These are phyloP conservation scores for Coprinopsis marcescibilis DNA, from an alignment of 768 basidiomycete species.

Conservation along the genomic window DNA sequence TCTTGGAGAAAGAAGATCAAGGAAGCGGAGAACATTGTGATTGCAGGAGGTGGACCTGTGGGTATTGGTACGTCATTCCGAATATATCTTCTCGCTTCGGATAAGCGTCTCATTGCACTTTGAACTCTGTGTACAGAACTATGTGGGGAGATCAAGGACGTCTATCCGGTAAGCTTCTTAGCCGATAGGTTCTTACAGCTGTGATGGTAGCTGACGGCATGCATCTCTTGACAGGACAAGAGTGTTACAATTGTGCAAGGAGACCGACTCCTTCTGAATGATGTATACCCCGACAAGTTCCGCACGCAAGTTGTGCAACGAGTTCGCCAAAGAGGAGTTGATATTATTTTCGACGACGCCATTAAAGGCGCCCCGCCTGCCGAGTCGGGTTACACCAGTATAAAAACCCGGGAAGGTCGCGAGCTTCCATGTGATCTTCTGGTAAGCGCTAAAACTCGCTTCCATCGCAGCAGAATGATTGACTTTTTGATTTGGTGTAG, in stretches of 20 bases:
- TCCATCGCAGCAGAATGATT: neutral
- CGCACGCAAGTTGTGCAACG: slow-evolving; percentile 37
- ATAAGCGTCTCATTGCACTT: neutral
- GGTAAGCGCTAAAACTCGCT: slow-evolving; percentile 4
- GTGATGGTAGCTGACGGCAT: neutral
- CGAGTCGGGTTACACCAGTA: slow-evolving; percentile 6
- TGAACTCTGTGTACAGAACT: slow-evolving; percentile 12
- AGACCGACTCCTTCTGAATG: slow-evolving; percentile 39
- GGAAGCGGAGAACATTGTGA: slow-evolving; percentile 19
- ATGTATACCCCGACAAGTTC: slow-evolving; percentile 44
- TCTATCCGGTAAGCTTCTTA: slow-evolving; percentile 18
- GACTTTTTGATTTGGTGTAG: slow-evolving; percentile 13
- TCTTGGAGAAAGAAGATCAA: slow-evolving; percentile 19
- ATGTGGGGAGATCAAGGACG: slow-evolving; percentile 22
- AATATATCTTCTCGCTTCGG: slow-evolving; percentile 8
- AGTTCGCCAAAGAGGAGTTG: slow-evolving; percentile 36
- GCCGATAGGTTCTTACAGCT: neutral
- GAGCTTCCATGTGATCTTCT: slow-evolving; percentile 21
- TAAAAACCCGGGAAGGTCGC: slow-evolving; percentile 24
- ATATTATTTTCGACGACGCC: slow-evolving; percentile 45
- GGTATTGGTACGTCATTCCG: slow-evolving; percentile 18
- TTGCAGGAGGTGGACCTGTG: slow-evolving; percentile 24
- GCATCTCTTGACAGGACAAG: slow-evolving; percentile 25
- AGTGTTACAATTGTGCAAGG: slow-evolving; percentile 54
- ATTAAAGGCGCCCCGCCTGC: slow-evolving; percentile 28